phyloP scores from a whole-genome alignment of 108 stramenopile genomes.

The Nitzschia palea region DNA sequence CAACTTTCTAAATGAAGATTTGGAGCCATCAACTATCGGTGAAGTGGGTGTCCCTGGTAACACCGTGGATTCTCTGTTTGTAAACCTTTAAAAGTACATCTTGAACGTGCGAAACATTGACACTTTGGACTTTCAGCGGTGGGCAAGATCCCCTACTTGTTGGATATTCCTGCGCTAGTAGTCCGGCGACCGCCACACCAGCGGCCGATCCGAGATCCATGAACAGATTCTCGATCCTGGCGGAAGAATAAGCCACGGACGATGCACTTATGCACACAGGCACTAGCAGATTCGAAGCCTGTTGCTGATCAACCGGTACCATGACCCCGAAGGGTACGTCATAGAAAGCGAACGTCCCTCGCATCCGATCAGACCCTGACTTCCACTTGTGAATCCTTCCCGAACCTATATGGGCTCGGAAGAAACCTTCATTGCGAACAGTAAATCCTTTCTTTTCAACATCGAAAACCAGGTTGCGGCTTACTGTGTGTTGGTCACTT shows the following conservation, averaged over 20 bases:
- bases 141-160: neutral
- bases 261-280: conserved; percentile 1
- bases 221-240: conserved; percentile 9
- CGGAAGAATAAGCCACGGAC: conserved; percentile 5
- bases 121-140: neutral
- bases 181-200: conserved; percentile 2
- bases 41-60: too few species aligned
- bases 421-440: conserved; percentile 13
- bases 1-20: too few species aligned
- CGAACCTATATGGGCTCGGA: neutral
- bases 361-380: neutral
- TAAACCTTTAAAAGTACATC: neutral
- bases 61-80: conserved; percentile 7
- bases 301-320: neutral
- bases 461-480: neutral
- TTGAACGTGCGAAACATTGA: conserved; percentile 1
- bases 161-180: neutral
- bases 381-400: neutral
- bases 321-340: conserved; percentile 12
- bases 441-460: too few species aligned
- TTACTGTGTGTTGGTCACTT: conserved; percentile 8
- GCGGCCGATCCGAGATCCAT: conserved; percentile 11
- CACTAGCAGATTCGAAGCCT: conserved; percentile 1
- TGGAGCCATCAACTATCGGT: too few species aligned
- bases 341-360: neutral